These are phyloP conservation scores for Phytopythium aichiense DNA, from an alignment of 352 stramenopile species.

Conservation along the genomic window DNA sequence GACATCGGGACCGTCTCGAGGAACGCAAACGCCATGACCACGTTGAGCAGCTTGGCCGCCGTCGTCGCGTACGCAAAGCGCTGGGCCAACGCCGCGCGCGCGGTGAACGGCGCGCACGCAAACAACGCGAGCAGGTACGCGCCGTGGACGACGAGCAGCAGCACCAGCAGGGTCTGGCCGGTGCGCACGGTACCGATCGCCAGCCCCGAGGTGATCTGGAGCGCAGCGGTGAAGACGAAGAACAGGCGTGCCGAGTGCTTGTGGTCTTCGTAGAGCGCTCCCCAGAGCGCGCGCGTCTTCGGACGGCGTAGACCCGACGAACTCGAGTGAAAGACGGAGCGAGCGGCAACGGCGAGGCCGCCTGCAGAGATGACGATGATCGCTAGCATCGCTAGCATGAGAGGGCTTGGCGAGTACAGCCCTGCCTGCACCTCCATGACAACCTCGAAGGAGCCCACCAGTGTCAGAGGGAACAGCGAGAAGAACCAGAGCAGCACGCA, in stretches of 20 bases:
- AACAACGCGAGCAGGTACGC: conserved; percentile 35
- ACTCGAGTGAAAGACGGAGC: conserved; percentile 27
- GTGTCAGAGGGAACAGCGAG: conserved; percentile 38
- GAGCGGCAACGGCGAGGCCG: conserved; percentile 24
- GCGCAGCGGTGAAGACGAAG: conserved; percentile 31
- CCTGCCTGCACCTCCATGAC: conserved; percentile 43
- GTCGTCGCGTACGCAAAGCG: conserved; percentile 24
- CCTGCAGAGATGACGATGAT: conserved; percentile 24
- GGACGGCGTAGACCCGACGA: conserved; percentile 29
- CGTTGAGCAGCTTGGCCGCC: conserved; percentile 42
- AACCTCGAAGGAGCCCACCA: conserved; percentile 48
- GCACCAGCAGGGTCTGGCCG: conserved; percentile 31
- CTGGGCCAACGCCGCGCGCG: conserved; percentile 11
- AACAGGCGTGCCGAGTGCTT: conserved; percentile 43
- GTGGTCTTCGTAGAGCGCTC: conserved; percentile 42
- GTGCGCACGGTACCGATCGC: conserved; percentile 36
- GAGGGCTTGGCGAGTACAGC: conserved; percentile 8
- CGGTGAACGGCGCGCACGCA: conserved; percentile 19
- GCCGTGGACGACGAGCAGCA: conserved; percentile 36
- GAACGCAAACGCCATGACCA: conserved; percentile 40
- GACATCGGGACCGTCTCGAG: conserved; percentile 28
- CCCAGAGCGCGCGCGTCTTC: conserved; percentile 38
- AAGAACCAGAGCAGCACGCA: conserved; percentile 51
- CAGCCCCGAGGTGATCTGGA: conserved; percentile 46
- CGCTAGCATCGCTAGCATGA: conserved; percentile 26